Evolutionary conservation across 1,139 yeast species (phyloP), one percentile per base, ranked within the genome.

Genomic region (Sugiyamaella novakii): DNA sequence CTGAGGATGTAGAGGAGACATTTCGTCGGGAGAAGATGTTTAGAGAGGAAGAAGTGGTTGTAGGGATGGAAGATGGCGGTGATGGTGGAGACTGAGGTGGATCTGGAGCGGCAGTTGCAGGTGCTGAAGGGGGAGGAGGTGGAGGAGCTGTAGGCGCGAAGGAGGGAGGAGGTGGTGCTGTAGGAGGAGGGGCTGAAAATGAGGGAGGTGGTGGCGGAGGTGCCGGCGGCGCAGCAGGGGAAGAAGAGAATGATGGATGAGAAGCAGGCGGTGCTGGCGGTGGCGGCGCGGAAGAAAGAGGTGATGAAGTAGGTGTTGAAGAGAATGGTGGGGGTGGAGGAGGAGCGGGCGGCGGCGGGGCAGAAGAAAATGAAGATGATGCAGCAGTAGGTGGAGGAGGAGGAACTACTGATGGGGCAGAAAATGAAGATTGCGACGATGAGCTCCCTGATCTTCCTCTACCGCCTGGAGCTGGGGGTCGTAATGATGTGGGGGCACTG

Each of bases 391-490:
- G 55, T 17, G 57, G 49, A 17, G 59, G 57, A 14, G 59, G 53
- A 10, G 63, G 54, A 17, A 54, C 50, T 10, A 57, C 54, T 1
- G 57, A 45, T 14, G 51, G 51, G n/a, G 55, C 48, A 5, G 47
- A 15, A 43, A 37, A 24, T 39, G 43, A 35, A 41, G 33, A 19
- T 35, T 36, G 54, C 12, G 50, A 29, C 8, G 56, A 49, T 2
- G 53, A 41, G 29, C 56, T 57, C 11, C 53, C 52, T 41, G 46
- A 53, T 50, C 60, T 17, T 36, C 19, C 40, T 24, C 40, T 42
- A 29, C 47, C 47, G 17, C 54, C 33, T 8, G 60, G 51, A 5
- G 59, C 53, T 6, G 73, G 65, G 5, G 68, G 50, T 18, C 37
- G 24, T 12, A 55, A 45, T 2, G 57, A 49, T 15, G 51, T 12